phyloP scores from a whole-genome alignment of 2,329 filamentous ascomycete species.

The Dryadomyces quercivorus region DNA sequence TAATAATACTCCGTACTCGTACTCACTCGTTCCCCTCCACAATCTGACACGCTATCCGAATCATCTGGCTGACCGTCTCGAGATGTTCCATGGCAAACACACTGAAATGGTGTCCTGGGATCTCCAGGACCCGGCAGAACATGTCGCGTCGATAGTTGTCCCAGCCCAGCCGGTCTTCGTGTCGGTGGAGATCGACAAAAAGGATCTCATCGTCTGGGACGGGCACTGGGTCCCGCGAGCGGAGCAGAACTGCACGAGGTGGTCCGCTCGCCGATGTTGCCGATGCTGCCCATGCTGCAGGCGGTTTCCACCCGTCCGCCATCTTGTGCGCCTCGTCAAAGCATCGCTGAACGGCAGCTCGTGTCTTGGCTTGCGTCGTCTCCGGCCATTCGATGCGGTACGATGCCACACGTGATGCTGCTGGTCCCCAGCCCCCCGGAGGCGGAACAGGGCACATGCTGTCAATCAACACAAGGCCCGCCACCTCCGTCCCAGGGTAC shows the following conservation, averaged over 20 bases:
- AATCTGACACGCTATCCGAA: conserved; percentile 17
- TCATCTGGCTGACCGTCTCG: conserved; percentile 14
- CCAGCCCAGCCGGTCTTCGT: conserved; percentile 35
- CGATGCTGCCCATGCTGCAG: conserved; percentile 11
- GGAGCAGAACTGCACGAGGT: conserved; percentile 30
- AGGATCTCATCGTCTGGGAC: conserved; percentile 14
- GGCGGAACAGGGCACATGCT: conserved; percentile 24
- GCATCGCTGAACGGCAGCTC: conserved; percentile 20
- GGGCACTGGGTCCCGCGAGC: conserved; percentile 29
- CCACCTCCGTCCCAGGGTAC: conserved; percentile 22
- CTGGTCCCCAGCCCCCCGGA: conserved; percentile 4
- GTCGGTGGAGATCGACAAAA: conserved; percentile 31
- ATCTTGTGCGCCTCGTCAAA: conserved; percentile 30
- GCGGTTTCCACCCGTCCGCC: conserved; percentile 27
- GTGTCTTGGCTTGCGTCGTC: conserved; percentile 18
- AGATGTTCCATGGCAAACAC: conserved; percentile 25
- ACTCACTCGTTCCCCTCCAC: conserved; percentile 11
- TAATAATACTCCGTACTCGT: not conserved
- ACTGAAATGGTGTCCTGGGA: conserved; percentile 40
- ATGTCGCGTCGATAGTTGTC: conserved; percentile 30
- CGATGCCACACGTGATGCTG: conserved; percentile 15
- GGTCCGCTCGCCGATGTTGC: conserved; percentile 15
- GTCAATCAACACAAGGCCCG: conserved; percentile 42
- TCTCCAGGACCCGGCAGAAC: conserved; percentile 31
- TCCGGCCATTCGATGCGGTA: conserved; percentile 16